Base-by-base conservation (phyloP, 2,329 filamentous ascomycete species). In the Phialophora macrospora region DNA sequence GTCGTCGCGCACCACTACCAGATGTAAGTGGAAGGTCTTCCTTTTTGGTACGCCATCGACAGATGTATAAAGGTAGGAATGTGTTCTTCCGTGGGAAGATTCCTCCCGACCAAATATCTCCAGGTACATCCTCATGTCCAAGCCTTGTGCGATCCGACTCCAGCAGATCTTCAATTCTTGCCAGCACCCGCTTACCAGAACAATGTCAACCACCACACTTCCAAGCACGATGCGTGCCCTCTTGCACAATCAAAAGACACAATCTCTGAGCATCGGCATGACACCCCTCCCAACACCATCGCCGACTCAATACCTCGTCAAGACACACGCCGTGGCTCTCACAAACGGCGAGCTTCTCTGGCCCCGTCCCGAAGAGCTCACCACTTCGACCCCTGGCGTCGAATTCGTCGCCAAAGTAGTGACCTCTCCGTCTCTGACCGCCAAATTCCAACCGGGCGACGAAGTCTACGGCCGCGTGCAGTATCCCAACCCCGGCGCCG, bases 281-380 rank as follows among this genome's bases (percentile, higher is more conserved):
- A 68, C 11, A 71, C 74, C 62, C 48, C 55, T 66, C 51, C 75
- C 71, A 55, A 70, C 62, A 1, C 73, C 67, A 49, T 68, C 66
- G 22, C 54, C 67, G 3, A 66, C 65, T 26, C 75, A 79, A 64
- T 75, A 82, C 69, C 74, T 81, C 22, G 76, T 83, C 73, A 74
- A 74, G 54, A 74, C 78, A 4, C 74, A 78, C 57, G 70, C 78
- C 56, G 75, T 75, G 38, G 76, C 79, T 6, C 74, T 80, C 14
- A 81, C 77, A 48, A 74, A 76, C 2, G 76, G 77, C 14, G 81
- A 83, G 66, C 77, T 83, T 11, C 72, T 74, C 68, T 83, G 80
- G 81, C 75, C 78, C 1, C 64, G 67, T 17, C 69, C 69, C 14
- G 55, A 61, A n/a, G 72, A 74, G 28, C 44, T 66, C 17, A 72